Conservation (phyloP, 2,329 filamentous ascomycete genomes). For the Lecanicillium sp. region DNA sequence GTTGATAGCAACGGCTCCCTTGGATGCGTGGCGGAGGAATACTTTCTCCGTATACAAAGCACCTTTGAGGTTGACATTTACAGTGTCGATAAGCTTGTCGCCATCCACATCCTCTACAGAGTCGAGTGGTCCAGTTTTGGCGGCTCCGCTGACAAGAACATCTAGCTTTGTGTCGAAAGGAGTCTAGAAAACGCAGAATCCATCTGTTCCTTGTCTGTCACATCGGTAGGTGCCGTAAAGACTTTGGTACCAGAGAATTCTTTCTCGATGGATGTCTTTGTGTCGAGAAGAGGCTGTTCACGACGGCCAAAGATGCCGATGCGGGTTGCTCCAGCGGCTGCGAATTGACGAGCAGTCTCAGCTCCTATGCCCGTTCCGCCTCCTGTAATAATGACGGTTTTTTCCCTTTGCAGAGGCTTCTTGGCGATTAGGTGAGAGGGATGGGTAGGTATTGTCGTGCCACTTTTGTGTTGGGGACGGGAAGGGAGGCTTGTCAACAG, state of each 20-base stretch:
- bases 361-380: constrained; percentile 43
- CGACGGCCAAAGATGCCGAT: constrained; percentile 37
- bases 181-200: constrained; percentile 6
- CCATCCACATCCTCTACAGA: constrained; percentile 11
- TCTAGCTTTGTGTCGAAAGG: constrained; percentile 11
- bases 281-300: constrained; percentile 14
- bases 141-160: constrained; percentile 20
- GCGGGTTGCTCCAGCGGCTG: constrained; percentile 31
- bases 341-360: constrained; percentile 32
- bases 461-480: constrained; percentile 13
- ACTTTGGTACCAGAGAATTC: constrained; percentile 12
- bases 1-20: constrained; percentile 15
- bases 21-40: constrained; percentile 11
- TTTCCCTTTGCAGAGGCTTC: constrained; percentile 26
- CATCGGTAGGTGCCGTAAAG: constrained; percentile 10
- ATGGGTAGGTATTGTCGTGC: constrained; percentile 15
- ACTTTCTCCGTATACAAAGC: constrained; percentile 13
- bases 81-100: constrained; percentile 17
- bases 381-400: constrained; percentile 44
- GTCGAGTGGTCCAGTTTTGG: constrained; percentile 9
- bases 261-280: constrained; percentile 13
- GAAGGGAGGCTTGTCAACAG: constrained; percentile 1
- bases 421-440: constrained; percentile 16
- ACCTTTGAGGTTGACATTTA: constrained; percentile 18
- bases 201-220: constrained; percentile 10